Percentiles rank a stretch among this genome's conserved stretches.
phyloP scores from a whole-genome alignment of 139 green algal genomes.

The Spirogloea muscicola region DNA sequence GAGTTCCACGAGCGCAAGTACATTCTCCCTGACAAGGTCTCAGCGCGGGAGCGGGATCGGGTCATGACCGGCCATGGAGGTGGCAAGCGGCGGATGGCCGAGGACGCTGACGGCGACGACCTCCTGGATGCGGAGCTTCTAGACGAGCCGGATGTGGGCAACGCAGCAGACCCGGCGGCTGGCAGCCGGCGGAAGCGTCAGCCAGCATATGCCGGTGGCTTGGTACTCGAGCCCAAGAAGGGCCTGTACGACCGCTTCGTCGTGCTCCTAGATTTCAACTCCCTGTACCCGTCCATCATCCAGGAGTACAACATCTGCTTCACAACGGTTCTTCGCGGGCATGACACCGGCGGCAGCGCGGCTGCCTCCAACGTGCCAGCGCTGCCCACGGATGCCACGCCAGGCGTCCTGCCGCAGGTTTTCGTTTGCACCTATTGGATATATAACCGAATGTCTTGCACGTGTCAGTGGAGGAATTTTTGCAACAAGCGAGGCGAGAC shows the following conservation, averaged over 20 bases:
- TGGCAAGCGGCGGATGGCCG: too few species aligned
- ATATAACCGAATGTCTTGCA: too few species aligned
- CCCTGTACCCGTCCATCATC: conserved; percentile 99
- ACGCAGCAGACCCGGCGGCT: too few species aligned
- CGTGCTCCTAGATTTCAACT: conserved; percentile 98
- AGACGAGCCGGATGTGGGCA: too few species aligned
- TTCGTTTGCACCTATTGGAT: too few species aligned
- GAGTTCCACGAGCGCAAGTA: conserved; percentile 97
- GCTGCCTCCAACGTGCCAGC: too few species aligned
- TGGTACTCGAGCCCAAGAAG: conserved; percentile 98
- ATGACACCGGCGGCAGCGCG: too few species aligned
- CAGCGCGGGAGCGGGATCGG: neutral
- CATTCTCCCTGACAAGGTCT: conserved; percentile 89
- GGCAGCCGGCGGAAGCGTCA: conserved; percentile 46
- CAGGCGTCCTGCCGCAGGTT: conserved; percentile 46
- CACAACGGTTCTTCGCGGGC: conserved; percentile 92
- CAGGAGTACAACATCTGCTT: conserved; percentile 99
- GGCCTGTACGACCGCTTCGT: conserved; percentile 97
- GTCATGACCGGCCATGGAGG: neutral
- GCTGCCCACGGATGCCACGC: conserved; percentile 9
- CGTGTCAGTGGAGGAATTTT: too few species aligned
- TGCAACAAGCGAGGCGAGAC: too few species aligned
- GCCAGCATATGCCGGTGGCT: conserved; percentile 76
- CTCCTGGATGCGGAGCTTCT: too few species aligned
- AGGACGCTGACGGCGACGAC: too few species aligned